Evolutionary conservation across 148 eudicot species (phyloP).

Genomic region (Gaultheria prostrata): DNA sequence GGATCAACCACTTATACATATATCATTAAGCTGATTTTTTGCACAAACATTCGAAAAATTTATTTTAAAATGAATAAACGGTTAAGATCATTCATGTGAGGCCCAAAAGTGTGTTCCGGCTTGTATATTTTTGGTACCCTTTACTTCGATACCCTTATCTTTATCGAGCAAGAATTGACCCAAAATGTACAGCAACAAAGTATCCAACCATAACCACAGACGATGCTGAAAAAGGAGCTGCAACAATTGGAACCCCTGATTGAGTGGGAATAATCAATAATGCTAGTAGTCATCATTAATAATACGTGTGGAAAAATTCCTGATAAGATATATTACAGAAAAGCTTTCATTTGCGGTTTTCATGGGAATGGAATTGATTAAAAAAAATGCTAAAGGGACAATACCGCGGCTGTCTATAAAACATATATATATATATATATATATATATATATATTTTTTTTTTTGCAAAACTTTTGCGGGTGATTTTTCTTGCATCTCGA

Average conservation of each 20-base stretch:
- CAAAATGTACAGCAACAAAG: too few species aligned
- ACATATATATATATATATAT: too few species aligned
- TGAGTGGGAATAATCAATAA: not conserved
- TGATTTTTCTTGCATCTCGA: not conserved
- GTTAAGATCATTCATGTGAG: too few species aligned
- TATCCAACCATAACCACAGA: not conserved
- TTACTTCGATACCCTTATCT: too few species aligned
- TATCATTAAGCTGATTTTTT: too few species aligned
- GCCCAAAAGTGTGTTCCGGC: not conserved
- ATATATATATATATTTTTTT: not conserved
- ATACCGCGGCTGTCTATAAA: not conserved
- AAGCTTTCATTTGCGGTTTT: not conserved
- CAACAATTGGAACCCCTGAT: not conserved
- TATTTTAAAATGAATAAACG: not conserved
- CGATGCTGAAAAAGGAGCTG: not conserved
- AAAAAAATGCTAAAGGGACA: not conserved
- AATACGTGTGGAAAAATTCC: not conserved
- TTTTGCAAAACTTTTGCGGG: too few species aligned
- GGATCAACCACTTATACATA: too few species aligned
- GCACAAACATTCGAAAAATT: too few species aligned
- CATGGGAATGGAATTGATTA: not conserved
- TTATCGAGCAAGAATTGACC: too few species aligned
- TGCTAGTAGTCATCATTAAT: not conserved
- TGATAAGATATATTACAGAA: not conserved
- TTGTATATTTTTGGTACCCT: too few species aligned